Conservation (phyloP, 2,329 filamentous ascomycete genomes). For the Scolecobasidium constrictum region DNA sequence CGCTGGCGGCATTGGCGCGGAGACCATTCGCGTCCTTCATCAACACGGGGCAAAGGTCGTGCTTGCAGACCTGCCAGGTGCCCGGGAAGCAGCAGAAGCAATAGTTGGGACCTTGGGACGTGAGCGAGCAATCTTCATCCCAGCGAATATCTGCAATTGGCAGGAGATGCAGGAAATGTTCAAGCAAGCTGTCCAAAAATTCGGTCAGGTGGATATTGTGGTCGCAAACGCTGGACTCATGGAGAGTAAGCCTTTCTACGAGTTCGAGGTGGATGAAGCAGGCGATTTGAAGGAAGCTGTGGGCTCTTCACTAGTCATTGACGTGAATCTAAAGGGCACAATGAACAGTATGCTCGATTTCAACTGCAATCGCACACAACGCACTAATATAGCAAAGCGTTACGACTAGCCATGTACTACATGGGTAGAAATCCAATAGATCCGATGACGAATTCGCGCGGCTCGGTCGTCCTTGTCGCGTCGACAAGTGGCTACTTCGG, state of each 20-base stretch:
- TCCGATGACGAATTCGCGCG: constrained; percentile 13
- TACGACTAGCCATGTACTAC: constrained; percentile 20
- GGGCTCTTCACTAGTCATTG: constrained; percentile 19
- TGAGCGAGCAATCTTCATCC: constrained; percentile 2
- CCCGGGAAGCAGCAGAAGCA: background rate
- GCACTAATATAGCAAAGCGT: constrained; percentile 21
- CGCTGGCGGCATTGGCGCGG: constrained; percentile 17
- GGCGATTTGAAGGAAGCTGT: constrained; percentile 19
- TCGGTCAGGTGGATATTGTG: constrained; percentile 6
- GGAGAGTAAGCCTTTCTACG: background rate
- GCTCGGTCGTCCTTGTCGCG: constrained; percentile 29
- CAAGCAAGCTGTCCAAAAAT: constrained; percentile 1
- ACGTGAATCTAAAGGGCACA: constrained; percentile 34
- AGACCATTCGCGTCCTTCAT: constrained; percentile 7
- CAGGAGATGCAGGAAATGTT: background rate
- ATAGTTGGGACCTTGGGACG: background rate
- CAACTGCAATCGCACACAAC: constrained; percentile 16
- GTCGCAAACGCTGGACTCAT: constrained; percentile 6
- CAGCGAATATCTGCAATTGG: constrained; percentile 4
- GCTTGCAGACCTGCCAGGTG: constrained; percentile 5
- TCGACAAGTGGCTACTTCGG: constrained; percentile 35
- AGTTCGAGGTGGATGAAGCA: constrained; percentile 17
- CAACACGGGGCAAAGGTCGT: constrained; percentile 35
- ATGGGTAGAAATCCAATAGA: constrained; percentile 13
- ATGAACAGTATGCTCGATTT: constrained; percentile 28